Evolutionary conservation across 352 stramenopile genomes (phyloP), one percentile per base, ranked within the genome.

Genomic region (Peronosclerospora sorghi): DNA sequence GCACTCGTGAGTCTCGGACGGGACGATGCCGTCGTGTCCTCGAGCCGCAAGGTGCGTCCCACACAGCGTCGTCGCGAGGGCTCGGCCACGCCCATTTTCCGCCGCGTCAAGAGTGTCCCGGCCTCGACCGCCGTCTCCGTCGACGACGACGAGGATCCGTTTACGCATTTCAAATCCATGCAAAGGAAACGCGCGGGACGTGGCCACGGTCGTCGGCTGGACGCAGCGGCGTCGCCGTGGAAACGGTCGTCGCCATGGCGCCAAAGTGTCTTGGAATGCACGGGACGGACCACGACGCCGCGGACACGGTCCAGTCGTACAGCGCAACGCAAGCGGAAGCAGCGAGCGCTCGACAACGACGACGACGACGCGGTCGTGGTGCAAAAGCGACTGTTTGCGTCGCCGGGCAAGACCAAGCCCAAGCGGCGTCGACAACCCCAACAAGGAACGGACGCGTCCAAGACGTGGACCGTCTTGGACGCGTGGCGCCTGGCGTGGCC

Each of bases 401-500:
- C 52, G 4, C 45, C 51, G 13, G 9, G 36, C 20, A 37, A 12
- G 1, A 51, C 45, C 29, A 49, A 54, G 20, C 48, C 42, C 30
- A 41, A 24, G 26, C n/a, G n/a, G n/a, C n/a, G n/a, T n/a, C n/a
- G n/a, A n/a, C n/a, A n/a, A n/a, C n/a, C n/a, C n/a, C n/a, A n/a
- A n/a, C n/a, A n/a, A n/a, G n/a, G n/a, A n/a, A n/a, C n/a, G 34
- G 19, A 12, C 21, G 6, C 6, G 21, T 26, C 21, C 21, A 51
- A 45, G 17, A 66, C 54, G 26, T 30, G 47, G 14, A 24, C 37
- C 5, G 29, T 56, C 34, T 23, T 73, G 29, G 42, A 40, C 7
- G 30, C 58, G 13, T 73, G 63, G 63, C 19, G 49, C 5, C 36
- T 73, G 0, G 47, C 54, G 32, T 73, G 63, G 63, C 63, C 63